These are phyloP conservation scores for Colletotrichum simmondsii DNA, from an alignment of 2,329 filamentous ascomycete genomes.

Conservation along the genomic window DNA sequence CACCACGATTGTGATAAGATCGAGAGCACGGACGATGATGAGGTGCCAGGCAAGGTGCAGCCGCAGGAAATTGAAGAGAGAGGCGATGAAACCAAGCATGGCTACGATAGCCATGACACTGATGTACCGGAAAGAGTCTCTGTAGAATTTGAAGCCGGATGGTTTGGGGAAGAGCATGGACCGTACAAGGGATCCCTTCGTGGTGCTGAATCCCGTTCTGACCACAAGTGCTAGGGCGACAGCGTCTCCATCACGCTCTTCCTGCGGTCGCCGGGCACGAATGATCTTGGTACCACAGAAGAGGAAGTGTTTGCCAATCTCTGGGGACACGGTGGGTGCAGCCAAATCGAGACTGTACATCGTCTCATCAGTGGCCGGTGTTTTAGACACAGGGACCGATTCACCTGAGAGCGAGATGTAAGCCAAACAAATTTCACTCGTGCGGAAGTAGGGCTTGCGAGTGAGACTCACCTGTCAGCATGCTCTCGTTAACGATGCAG, in stretches of 20 bases:
- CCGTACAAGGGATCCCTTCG: conserved; percentile 92
- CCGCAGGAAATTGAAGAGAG: conserved; percentile 91
- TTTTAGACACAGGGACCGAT: conserved; percentile 95
- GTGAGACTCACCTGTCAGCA: conserved; percentile 76
- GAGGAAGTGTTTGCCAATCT: conserved; percentile 87
- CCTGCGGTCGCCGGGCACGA: conserved; percentile 86
- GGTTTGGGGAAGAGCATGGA: conserved; percentile 99
- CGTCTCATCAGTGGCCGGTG: conserved; percentile 83
- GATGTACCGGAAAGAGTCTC: conserved; percentile 97
- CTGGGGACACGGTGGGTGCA: conserved; percentile 84
- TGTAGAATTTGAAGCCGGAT: conserved; percentile 98
- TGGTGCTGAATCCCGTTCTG: conserved; percentile 96
- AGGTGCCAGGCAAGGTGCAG: conserved; percentile 87
- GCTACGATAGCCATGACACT: conserved; percentile 94
- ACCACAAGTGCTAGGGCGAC: conserved; percentile 93
- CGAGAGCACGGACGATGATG: conserved; percentile 90
- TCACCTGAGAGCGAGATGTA: conserved; percentile 66
- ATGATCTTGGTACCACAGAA: conserved; percentile 98
- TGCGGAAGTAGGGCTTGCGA: not conserved
- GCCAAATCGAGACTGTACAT: conserved; percentile 81
- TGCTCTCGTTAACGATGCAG: conserved; percentile 99
- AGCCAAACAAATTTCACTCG: not conserved
- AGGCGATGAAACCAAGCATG: conserved; percentile 86
- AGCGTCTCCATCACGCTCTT: conserved; percentile 86
- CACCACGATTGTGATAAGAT: conserved; percentile 97